phyloP scores from a whole-genome alignment of 116 monocot genomes.

The Dioscorea cayenensis region DNA sequence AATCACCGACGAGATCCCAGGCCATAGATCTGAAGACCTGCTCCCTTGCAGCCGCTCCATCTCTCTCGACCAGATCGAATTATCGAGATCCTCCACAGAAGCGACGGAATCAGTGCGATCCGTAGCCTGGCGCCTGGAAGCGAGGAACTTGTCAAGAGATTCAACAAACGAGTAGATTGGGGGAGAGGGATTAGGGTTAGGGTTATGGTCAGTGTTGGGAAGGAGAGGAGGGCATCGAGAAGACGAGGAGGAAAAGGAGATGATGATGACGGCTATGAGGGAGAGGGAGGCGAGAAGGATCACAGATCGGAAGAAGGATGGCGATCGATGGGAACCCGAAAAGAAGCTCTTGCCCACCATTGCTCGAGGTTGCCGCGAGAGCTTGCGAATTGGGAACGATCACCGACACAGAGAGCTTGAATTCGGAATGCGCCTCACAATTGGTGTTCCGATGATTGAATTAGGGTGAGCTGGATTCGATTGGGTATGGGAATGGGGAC shows the following conservation, averaged over 20 bases:
- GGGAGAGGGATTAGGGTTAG: background rate
- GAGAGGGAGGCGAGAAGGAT: slow-evolving; percentile 14
- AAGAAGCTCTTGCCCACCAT: slow-evolving; percentile 42
- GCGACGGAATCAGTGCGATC: background rate
- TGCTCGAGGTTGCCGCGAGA: background rate
- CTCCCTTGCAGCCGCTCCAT: slow-evolving; percentile 9
- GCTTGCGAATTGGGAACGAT: too few relatives aligned
- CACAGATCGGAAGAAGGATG: slow-evolving; percentile 13
- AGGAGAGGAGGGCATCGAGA: background rate
- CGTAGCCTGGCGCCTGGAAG: slow-evolving; percentile 11
- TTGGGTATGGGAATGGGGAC: too few relatives aligned
- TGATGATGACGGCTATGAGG: slow-evolving; percentile 26
- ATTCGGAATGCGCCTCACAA: too few relatives aligned
- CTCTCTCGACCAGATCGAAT: slow-evolving; percentile 38
- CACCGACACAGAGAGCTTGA: too few relatives aligned
- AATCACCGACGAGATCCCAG: slow-evolving; percentile 23
- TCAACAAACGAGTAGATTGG: slow-evolving; percentile 62
- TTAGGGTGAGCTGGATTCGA: too few relatives aligned
- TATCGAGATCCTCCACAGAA: slow-evolving; percentile 22
- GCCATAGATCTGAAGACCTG: slow-evolving; percentile 18
- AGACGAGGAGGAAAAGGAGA: slow-evolving; percentile 22
- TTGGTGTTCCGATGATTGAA: too few relatives aligned
- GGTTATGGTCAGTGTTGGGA: slow-evolving; percentile 13
- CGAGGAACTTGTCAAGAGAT: slow-evolving; percentile 67
- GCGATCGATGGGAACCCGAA: background rate